Percentiles rank a stretch among this genome's conserved stretches.
These are phyloP conservation scores for Penicillium flavigenum DNA, from an alignment of 495 filamentous ascomycete species.

Conservation along the genomic window DNA sequence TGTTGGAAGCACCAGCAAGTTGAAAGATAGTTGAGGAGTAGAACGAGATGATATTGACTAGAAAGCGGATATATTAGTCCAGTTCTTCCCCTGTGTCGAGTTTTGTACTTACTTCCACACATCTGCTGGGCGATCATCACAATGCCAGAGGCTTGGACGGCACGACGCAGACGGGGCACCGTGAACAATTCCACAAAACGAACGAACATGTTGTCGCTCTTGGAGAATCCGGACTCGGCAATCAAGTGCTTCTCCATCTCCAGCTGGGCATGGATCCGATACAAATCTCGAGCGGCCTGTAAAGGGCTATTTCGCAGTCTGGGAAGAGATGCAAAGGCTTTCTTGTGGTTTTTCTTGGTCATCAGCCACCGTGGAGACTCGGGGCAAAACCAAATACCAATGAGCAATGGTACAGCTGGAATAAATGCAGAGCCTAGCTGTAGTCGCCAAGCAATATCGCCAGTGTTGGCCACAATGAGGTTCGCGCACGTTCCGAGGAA, in stretches of 20 bases:
- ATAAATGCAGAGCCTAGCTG: conserved; percentile 79
- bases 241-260: conserved; percentile 41
- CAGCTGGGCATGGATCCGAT: conserved; percentile 65
- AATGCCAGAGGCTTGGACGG: conserved; percentile 52
- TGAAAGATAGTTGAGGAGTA: conserved; percentile 75
- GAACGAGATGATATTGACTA: conserved; percentile 77
- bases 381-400: conserved; percentile 71
- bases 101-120: conserved; percentile 59
- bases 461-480: conserved; percentile 58
- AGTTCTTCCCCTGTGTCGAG: background rate
- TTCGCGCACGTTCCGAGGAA: conserved; percentile 71
- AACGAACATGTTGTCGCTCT: conserved; percentile 38
- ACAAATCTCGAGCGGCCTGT: conserved; percentile 75
- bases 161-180: conserved; percentile 56
- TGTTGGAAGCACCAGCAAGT: conserved; percentile 57
- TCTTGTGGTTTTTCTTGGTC: conserved; percentile 59
- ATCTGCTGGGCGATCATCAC: conserved; percentile 84
- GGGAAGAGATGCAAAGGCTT: conserved; percentile 63
- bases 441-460: conserved; percentile 67
- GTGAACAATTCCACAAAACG: conserved; percentile 57
- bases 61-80: background rate
- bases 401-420: conserved; percentile 64
- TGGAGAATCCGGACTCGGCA: conserved; percentile 19
- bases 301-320: conserved; percentile 62
- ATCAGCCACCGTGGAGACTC: conserved; percentile 52